Base-by-base conservation (phyloP, 768 basidiomycete genomes). In the Tulasnella calospora region DNA sequence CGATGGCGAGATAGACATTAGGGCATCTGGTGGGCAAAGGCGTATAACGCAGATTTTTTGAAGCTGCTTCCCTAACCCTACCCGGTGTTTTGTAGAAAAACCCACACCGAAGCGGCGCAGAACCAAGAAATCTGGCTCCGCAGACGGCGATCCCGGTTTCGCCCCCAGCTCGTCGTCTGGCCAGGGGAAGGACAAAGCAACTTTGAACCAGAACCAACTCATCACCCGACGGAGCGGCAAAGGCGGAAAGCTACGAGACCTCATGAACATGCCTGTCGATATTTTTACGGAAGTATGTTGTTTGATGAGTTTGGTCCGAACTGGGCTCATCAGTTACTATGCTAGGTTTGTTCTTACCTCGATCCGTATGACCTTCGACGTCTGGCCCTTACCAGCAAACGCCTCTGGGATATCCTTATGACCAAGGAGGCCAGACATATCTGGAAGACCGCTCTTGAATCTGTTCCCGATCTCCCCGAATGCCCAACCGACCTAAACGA, bases 241-340 rank as follows among this genome's bases (percentile, higher is more conserved):
- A 67, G 61, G 61, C 30, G 79, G 79, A 36, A 78, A 72, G 46
- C 79, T 79, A 36, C 55, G 35, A 7, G 70, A 69, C 40, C 21
- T 80, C 33, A 79, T 80, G 79, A 74, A 74, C 36, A 74, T 80
- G 79, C 79, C 79, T 23, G 23, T 80, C 27, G 79, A 80, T 27
- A 79, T 80, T 44, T 79, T 80, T 27, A 71, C 73, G 6, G 79
- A 79, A 47, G 79, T 80, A 79, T 55, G 67, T 13, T 36, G 19
- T 1, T 41, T 30, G 6, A 15, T 10, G 27, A 21, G 17, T 3
- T 10, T 41, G 72, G 5, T 40, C 13, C 30, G 3, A 21, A 27
- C 8, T 9, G 36, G 27, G 38, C 71, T 77, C n/a, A 61, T n/a
- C n/a, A 40, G 46, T 40, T 21, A 2, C 13, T 36, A n/a, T 12